These are phyloP conservation scores for Coprinopsis marcescibilis DNA, from an alignment of 768 basidiomycete species.

Conservation along the genomic window DNA sequence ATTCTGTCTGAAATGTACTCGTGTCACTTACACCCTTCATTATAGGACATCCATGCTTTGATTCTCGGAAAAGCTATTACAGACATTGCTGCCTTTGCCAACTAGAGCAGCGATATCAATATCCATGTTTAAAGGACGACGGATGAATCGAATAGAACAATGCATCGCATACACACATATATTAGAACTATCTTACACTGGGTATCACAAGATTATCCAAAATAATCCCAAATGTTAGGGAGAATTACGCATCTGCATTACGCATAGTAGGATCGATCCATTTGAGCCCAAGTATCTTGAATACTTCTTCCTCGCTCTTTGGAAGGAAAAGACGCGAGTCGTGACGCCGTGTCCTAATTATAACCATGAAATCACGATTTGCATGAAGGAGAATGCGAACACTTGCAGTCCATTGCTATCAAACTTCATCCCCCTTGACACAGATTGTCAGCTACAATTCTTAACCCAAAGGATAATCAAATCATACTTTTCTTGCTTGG, in stretches of 20 bases:
- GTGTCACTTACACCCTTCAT: constrained; percentile 12
- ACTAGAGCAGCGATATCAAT: neutral
- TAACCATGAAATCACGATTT: neutral
- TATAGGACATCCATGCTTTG: constrained; percentile 82
- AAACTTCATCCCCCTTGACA: constrained; percentile 67
- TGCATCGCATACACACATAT: no score
- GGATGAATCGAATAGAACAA: no score
- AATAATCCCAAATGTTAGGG: no score
- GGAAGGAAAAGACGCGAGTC: constrained; percentile 59
- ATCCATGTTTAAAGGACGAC: constrained; percentile 22
- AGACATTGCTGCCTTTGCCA: constrained; percentile 76
- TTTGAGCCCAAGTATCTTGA: constrained; percentile 60
- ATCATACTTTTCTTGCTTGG: constrained; percentile 54
- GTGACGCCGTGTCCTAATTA: constrained; percentile 49
- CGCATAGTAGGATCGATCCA: constrained; percentile 68
- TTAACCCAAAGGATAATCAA: neutral
- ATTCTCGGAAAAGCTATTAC: constrained; percentile 94
- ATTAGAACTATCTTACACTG: neutral
- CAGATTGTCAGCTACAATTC: neutral
- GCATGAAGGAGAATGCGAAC: neutral
- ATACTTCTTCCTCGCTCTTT: constrained; percentile 65
- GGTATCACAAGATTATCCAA: neutral
- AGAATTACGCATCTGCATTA: constrained; percentile 63
- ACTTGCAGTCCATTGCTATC: constrained; percentile 77
- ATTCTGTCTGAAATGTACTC: no score